Evolutionary conservation across 305 asterid genomes (phyloP).

Genomic region (Fraxinus ornus): DNA sequence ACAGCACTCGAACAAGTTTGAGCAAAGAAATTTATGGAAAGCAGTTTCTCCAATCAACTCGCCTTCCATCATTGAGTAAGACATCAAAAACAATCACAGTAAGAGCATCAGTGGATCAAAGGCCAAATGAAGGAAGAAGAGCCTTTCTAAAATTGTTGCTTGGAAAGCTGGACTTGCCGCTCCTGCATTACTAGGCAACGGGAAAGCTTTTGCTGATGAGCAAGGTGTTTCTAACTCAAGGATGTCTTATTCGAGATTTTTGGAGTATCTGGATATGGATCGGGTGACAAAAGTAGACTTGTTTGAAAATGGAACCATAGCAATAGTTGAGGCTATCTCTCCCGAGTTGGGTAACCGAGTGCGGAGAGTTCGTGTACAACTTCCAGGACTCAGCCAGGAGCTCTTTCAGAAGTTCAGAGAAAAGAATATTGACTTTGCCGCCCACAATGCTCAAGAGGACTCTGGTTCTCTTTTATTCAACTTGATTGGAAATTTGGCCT

Average conservation of each 20-base stretch:
- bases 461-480: conserved; percentile 73
- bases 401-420: conserved; percentile 37
- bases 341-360: conserved; percentile 85
- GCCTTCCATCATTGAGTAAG: conserved; percentile 44
- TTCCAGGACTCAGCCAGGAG: conserved; percentile 13
- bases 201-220: conserved; percentile 77
- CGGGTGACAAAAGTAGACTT: conserved; percentile 78
- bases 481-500: conserved; percentile 82
- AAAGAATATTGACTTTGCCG: conserved; percentile 87
- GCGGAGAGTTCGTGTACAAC: conserved; percentile 87
- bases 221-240: conserved; percentile 86
- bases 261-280: conserved; percentile 88
- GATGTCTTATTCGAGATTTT: conserved; percentile 90
- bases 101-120: conserved; percentile 52
- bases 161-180: conserved; percentile 59
- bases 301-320: conserved; percentile 49
- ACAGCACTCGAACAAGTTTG: conserved; percentile 37
- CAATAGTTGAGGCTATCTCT: conserved; percentile 88
- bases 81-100: conserved; percentile 41
- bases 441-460: conserved; percentile 89
- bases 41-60: conserved; percentile 38
- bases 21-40: conserved; percentile 59
- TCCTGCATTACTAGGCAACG: conserved; percentile 56
- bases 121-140: conserved; percentile 56
- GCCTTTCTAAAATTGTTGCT: conserved; percentile 68